Percentiles rank a stretch among this genome's conserved stretches.
These are phyloP conservation scores for Fragosphaeria purpurea DNA, from an alignment of 2,329 filamentous ascomycete species.

Conservation along the genomic window DNA sequence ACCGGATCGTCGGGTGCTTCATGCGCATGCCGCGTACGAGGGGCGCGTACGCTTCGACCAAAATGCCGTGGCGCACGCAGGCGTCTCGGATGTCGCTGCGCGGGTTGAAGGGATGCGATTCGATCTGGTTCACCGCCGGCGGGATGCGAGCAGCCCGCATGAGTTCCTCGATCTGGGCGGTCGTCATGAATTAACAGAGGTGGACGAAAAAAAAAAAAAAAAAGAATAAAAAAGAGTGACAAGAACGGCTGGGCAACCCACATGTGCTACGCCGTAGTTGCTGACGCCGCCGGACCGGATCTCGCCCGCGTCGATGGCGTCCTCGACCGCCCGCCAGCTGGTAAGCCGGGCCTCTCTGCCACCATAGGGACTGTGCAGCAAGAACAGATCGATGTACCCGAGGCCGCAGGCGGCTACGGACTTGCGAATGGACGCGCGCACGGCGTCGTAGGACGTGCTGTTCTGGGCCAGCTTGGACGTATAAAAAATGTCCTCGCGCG, in stretches of 20 bases:
- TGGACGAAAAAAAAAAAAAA: not conserved
- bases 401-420: conserved; percentile 56
- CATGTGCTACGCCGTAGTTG: conserved; percentile 69
- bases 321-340: conserved; percentile 68
- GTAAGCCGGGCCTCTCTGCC: conserved; percentile 57
- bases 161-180: conserved; percentile 53
- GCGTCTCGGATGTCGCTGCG: conserved; percentile 54
- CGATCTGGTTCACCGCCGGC: conserved; percentile 70
- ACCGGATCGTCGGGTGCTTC: conserved; percentile 52
- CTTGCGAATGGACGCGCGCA: conserved; percentile 54
- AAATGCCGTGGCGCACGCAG: conserved; percentile 56
- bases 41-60: conserved; percentile 72
- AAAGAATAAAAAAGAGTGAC: not conserved
- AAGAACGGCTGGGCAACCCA: conserved; percentile 24
- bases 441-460: conserved; percentile 53
- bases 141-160: conserved; percentile 50
- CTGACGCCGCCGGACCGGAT: conserved; percentile 63
- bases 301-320: conserved; percentile 63
- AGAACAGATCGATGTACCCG: conserved; percentile 69
- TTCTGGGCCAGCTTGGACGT: conserved; percentile 69
- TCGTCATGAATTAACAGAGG: too few relatives aligned
- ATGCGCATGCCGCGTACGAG: conserved; percentile 62
- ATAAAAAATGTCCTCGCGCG: conserved; percentile 64
- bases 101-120: conserved; percentile 76
- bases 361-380: conserved; percentile 71